phyloP scores from a whole-genome alignment of 2,329 filamentous ascomycete genomes.

The Cercospora sojina region DNA sequence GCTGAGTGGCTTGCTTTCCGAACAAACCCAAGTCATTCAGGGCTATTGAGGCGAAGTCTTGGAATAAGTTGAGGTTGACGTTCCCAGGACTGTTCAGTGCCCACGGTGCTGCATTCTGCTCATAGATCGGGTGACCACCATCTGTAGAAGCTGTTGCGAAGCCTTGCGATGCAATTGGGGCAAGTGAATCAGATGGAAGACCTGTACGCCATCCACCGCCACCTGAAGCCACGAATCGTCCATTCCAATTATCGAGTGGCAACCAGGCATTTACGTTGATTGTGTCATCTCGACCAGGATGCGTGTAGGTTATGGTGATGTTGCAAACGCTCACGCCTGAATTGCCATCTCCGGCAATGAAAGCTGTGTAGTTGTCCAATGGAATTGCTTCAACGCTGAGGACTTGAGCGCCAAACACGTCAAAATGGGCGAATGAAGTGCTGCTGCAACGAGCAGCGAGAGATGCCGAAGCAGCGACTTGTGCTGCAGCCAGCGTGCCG shows the following conservation, averaged over 20 bases:
- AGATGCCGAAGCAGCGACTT: neutral
- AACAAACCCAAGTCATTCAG: conserved; percentile 38
- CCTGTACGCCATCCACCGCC: conserved; percentile 40
- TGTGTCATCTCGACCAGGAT: conserved; percentile 39
- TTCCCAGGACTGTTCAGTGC: conserved; percentile 33
- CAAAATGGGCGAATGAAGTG: neutral
- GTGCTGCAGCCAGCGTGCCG: neutral
- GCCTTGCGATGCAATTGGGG: conserved; percentile 26
- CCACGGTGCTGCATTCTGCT: conserved; percentile 24
- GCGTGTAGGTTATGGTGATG: conserved; percentile 42
- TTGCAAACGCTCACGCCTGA: conserved; percentile 36
- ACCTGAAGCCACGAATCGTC: conserved; percentile 42
- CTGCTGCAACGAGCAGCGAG: conserved; percentile 3
- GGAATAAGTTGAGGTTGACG: conserved; percentile 36
- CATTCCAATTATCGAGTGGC: conserved; percentile 37
- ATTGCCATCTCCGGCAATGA: neutral
- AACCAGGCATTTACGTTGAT: conserved; percentile 39
- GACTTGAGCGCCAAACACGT: conserved; percentile 14
- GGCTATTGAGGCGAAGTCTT: conserved; percentile 37
- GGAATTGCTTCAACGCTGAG: conserved; percentile 3
- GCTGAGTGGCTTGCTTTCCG: conserved; percentile 31
- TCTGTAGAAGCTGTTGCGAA: conserved; percentile 34
- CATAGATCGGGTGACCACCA: conserved; percentile 26
- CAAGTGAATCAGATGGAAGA: conserved; percentile 17
- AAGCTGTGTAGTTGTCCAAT: conserved; percentile 6